Evolutionary conservation across 2,329 filamentous ascomycete genomes (phyloP), one percentile per base, ranked within the genome.

Genomic region (Alternaria brassicicola): DNA sequence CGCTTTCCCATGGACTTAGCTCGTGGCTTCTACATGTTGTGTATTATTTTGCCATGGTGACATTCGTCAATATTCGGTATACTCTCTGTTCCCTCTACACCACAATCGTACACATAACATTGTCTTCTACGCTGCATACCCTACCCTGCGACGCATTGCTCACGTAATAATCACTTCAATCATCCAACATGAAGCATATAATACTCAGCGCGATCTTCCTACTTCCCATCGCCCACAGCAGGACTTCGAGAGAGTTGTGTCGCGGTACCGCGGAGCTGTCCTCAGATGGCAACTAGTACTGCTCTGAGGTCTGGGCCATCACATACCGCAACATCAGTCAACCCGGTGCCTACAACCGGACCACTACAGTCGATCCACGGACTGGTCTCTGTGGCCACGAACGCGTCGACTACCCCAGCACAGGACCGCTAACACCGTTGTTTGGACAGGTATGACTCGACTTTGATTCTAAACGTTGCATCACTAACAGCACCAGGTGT

Each of bases 391-490:
- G 90, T 75, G 67, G 77, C 6, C 85, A 81, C 62, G 74, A 80
- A 35, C 77, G 82, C 15, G 78, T 83, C 59, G 56, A 74, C 1
- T 92, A 87, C 70, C 80, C 78, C 8, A 88, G 89, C 23, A 81
- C 77, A 10, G 89, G 89, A 13, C 80, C 84, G 38, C 78, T 91
- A 50, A 84, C 88, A 26, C 90, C 90, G 6, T 81, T 92, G 31
- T 83, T 90, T 61, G 87, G 90, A 72, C 89, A 89, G 79, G 89
- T 92, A 79, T 30, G 10, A 13, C 19, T 12, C 28, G 8, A 30
- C 3, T 19, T 23, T 4, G 19, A 26, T 12, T 38, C 19, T 15
- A 12, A n/a, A 25, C 13, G 30, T 23, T 25, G 3, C 10, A 31
- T 33, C 21, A 39, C 31, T 59, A 10, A 59, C 31, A 38, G n/a